Evolutionary conservation across 495 filamentous ascomycete genomes (phyloP), one percentile per base, ranked within the genome.

Genomic region (Aspergillus baeticus): DNA sequence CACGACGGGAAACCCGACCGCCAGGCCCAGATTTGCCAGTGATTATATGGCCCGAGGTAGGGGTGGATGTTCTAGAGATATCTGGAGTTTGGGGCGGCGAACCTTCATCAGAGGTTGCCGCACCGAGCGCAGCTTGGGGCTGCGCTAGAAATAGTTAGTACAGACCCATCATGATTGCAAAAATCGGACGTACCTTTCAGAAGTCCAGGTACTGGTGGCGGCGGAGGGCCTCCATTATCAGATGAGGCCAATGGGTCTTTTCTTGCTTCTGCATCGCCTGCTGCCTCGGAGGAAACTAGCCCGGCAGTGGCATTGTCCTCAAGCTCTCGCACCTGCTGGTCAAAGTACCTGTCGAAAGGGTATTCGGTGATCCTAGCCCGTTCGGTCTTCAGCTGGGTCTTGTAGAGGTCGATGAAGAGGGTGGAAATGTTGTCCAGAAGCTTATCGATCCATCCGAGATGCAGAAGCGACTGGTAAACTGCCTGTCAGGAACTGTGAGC

Each of bases 371-470:
- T 77, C 38, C 87, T 90, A 4, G 85, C 87, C 63, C 95, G 83
- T 15, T 87, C 83, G 65, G 86, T 90, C 70, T 83, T 91, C 44
- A 98, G 72, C 63, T 97, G 90, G 42, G 91, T 87, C 41, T 86
- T 88, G 67, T 97, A 98, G 22, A 96, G 77, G 51, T 89, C 86
- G 49, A 90, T 82, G 66, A 98, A 98, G 29, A 98, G 82, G 6
- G 88, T 89, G 59, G 87, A 88, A 49, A 98, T 89, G 59, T 97
- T 96, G 63, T 96, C 92, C 54, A 98, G 79, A 18, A 98, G 88
- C 70, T 92, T 93, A 66, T 98, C 94, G 60, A 98, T 90, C 94
- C 94, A 98, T 2, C 90, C 90, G 14, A 98, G 84, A 67, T 96
- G 93, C 8, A 98, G 75, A 7, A 98, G 82, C 22, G 92, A 96